Evolutionary conservation across 1,284 basidiomycete genomes (phyloP), one percentile per base, ranked within the genome.

Genomic region (Ceratobasidium sp.): DNA sequence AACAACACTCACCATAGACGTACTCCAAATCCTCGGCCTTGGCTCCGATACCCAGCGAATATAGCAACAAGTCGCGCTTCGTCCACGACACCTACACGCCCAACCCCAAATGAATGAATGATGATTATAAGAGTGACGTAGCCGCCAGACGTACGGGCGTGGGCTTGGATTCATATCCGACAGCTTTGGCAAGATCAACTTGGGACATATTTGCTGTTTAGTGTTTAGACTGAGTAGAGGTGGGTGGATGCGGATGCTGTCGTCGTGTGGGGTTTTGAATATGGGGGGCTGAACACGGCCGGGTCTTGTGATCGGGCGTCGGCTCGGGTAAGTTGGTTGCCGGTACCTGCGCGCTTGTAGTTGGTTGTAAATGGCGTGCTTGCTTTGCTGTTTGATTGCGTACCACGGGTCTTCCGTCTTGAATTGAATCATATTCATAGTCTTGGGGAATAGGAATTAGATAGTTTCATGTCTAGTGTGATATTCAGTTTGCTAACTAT

Each of bases 41-140:
- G n/a, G 88, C 87, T 20, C 89, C 89, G 56, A 90, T 85, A 7
- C 89, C 88, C 32, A 85, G 78, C 10, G 89, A 87, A 73, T 91
- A 90, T 1, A 85, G 80, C 64, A 90, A 77, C 27, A 90, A 77
- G 76, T 91, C 89, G 45, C 88, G 82, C 77, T 86, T 86, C 77
- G 87, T 89, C 89, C 89, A 91, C 2, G 83, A 77, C 27, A 89
- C 88, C 88, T 90, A 72, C 4, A 43, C 13, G 31, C 55, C 20
- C 58, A 8, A 10, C n/a, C 7, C 43, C 25, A 54, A 43, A 25
- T 22, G 29, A 54, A 17, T 8, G 15, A 45, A 29, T 22, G 25
- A 13, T 27, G 6, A 29, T 20, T 17, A 40, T 62, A 13, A 40
- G 1, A 47, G 49, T 20, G 13, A 29, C 25, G 17, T 27, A 25